Evolutionary conservation across 441 rosid species (phyloP), one percentile per base, ranked within the genome.

Genomic region (Macaranga tanarius): DNA sequence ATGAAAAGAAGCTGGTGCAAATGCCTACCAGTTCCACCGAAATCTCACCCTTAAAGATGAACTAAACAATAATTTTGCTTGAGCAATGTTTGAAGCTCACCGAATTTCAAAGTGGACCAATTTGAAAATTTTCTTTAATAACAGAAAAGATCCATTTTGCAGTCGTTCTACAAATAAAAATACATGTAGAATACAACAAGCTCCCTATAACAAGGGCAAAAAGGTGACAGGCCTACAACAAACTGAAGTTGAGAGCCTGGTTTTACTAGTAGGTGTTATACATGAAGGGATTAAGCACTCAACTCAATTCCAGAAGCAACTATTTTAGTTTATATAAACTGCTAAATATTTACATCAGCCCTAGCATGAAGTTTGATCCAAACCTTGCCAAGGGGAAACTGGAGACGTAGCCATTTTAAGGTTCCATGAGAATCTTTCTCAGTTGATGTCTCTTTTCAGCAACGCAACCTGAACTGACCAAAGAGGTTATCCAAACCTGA

Each of bases 401-500:
- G 5, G n/a, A 66, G 22, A 26, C n/a, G 56, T 56, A 7, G 64
- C 60, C 31, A 56, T 61, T 73, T 70, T 76, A 86, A 52, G 86
- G 88, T 75, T 73, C 84, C 83, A 86, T 34, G 31, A 90, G 90
- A 55, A 87, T 78, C 77, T 88, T 86, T 77, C 90, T 79, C 20
- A 70, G 79, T 56, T 73, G 86, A 51, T 67, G 73, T 8, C 74
- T 73, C 82, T 75, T 82, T 79, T 79, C 84, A 17, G 79, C 73
- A 68, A 82, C 62, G 73, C 99, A 95, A 62, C 86, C 90, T 1
- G 97, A 84, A 75, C 81, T 80, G 31, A 64, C 70, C 79, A 91
- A 80, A 65, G 97, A 91, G 63, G 86, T 85, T 84, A 95, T 81
- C 99, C 98, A 95, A 34, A 85, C 89, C 61, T 89, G 83, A 79